Evolutionary conservation across 371 early-diverging fungal species (phyloP).

Genomic region (Rhizopus stolonifer): DNA sequence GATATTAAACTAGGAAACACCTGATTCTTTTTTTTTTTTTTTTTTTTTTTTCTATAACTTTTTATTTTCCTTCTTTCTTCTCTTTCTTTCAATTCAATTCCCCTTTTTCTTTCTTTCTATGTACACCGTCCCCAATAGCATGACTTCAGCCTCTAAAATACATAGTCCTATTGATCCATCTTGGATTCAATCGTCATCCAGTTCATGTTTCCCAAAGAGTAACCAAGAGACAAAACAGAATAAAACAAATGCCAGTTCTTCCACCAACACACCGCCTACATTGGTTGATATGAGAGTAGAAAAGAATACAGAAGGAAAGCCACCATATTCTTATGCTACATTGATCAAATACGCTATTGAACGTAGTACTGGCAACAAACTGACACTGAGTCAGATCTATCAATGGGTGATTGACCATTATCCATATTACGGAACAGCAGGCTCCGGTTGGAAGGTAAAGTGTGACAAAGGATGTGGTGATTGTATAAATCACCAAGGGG

Average conservation of each 20-base stretch:
- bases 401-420: conserved; percentile 77
- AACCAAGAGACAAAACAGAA: conserved; percentile 2
- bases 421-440: conserved; percentile 74
- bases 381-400: conserved; percentile 90
- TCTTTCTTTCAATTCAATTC: background rate
- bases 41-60: conserved; percentile 11
- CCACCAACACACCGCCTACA: conserved; percentile 10
- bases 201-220: background rate
- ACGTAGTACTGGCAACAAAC: conserved; percentile 59
- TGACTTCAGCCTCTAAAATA: conserved; percentile 17
- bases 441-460: conserved; percentile 75
- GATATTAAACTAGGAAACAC: conserved; percentile 5
- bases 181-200: conserved; percentile 13
- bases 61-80: conserved; percentile 6
- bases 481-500: background rate
- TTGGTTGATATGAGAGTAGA: conserved; percentile 21
- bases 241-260: background rate
- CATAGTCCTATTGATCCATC: conserved; percentile 16
- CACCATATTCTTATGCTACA: conserved; percentile 89
- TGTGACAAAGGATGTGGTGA: background rate
- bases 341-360: conserved; percentile 88
- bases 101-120: conserved; percentile 3
- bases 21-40: conserved; percentile 7
- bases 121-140: conserved; percentile 15
- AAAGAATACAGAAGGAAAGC: conserved; percentile 53